Conservation (phyloP, 75 land plant genomes). For the Sequoiadendron giganteum region DNA sequence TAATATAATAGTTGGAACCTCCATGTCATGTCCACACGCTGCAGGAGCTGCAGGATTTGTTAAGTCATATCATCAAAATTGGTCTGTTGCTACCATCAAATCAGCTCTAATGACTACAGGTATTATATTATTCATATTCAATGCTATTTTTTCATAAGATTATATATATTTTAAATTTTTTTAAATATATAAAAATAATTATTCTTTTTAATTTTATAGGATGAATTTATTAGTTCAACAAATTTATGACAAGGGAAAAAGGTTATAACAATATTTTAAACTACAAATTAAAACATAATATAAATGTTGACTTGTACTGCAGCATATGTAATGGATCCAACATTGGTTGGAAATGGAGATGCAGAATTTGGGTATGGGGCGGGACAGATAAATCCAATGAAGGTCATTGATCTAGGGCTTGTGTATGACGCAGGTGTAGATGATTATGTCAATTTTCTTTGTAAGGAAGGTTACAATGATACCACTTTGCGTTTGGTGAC, state of each 20-base stretch:
- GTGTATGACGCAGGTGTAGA: too few species aligned
- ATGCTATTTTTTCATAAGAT: too few species aligned
- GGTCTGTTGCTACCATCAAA: not conserved
- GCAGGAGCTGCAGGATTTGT: not conserved
- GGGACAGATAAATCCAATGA: constrained; percentile 35
- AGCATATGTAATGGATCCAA: constrained; percentile 3
- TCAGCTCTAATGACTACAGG: not conserved
- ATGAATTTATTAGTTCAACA: not conserved
- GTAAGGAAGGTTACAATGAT: not conserved
- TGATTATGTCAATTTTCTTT: not conserved
- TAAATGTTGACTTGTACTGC: not conserved
- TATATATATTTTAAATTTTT: too few species aligned
- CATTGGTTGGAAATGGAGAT: too few species aligned
- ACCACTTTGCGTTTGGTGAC: not conserved
- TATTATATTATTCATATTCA: not conserved
- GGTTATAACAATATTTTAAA: too few species aligned
- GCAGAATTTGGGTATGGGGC: constrained; percentile 26
- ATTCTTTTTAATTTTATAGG: not conserved
- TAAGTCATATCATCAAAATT: not conserved
- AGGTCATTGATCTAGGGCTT: constrained; percentile 23
- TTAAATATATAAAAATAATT: too few species aligned
- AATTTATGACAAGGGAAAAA: not conserved
- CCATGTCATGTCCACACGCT: constrained; percentile 36
- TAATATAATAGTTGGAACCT: constrained; percentile 50
- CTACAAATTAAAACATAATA: too few species aligned